Evolutionary conservation across 1,284 basidiomycete species (phyloP), one percentile per base, ranked within the genome.

Genomic region (Exsudoporus floridanus): DNA sequence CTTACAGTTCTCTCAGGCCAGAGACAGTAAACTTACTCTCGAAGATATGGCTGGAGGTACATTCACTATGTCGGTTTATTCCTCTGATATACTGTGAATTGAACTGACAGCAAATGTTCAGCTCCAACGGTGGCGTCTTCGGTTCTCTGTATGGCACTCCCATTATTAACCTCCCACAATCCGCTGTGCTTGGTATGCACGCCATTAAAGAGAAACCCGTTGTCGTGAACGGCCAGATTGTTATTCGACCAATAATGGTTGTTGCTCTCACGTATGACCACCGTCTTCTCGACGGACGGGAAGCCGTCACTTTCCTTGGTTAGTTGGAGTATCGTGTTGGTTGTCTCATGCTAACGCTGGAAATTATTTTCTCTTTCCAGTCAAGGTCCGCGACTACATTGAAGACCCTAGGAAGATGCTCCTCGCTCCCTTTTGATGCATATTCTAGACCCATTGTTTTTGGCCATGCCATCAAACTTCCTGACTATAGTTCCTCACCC

Each of bases 121-220:
- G 91, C 73, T 98, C 96, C 50, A 99, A 99, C 72, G 97, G 97
- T 46, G 97, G 96, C 65, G 96, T 99, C 69, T 99, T 99, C 66
- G 96, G 96, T 51, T 97, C 94, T 49, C 78, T 98, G 44, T 98
- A 90, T 70, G 96, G 96, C 47, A 99, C 96, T 34, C 96, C 96
- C 46, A 95, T 94, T 72, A 95, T 99, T 77, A 99, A 98, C 80
- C 77, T 96, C 52, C 96, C 96, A 19, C 96, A 98, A 72, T 78
- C 93, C 39, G 96, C 94, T 53, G 95, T 98, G 19, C 82, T 98
- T 53, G 92, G 92, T 57, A 98, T 98, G 94, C 96, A 99, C 76
- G 70, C 94, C 23, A 94, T 98, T 80, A 97, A 96, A 74, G 94
- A 98, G 61, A 88, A 84, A 65, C 83, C 97, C 2, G 94, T 95